Conservation (phyloP, 768 basidiomycete genomes). For the Boletellus sp. region DNA sequence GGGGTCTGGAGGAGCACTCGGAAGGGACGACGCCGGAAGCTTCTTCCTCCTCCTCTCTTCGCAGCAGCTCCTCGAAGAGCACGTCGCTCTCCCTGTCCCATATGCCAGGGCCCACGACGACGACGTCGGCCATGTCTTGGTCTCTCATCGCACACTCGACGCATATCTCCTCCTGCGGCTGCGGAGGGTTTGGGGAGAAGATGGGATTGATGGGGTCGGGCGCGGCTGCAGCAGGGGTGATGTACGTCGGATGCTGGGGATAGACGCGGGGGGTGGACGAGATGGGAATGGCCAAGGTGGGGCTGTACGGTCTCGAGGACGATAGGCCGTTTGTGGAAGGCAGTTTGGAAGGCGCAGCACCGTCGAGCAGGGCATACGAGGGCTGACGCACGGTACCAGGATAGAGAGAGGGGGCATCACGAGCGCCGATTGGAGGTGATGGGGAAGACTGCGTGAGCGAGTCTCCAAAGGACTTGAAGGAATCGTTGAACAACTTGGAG, state of each 20-base stretch:
- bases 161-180: slow-evolving; percentile 77
- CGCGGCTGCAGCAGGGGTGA: slow-evolving; percentile 50
- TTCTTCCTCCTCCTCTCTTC: slow-evolving; percentile 70
- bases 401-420: slow-evolving; percentile 33
- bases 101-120: slow-evolving; percentile 77
- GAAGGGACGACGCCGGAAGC: slow-evolving; percentile 42
- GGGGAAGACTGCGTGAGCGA: slow-evolving; percentile 21
- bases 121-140: slow-evolving; percentile 95
- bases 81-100: slow-evolving; percentile 93
- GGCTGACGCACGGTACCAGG: slow-evolving; percentile 47
- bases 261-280: slow-evolving; percentile 64
- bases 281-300: slow-evolving; percentile 45
- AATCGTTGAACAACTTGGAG: slow-evolving; percentile 27
- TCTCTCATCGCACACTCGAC: slow-evolving; percentile 99
- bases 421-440: slow-evolving; percentile 18
- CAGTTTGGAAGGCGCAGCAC: slow-evolving; percentile 30
- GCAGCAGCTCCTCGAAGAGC: slow-evolving; percentile 70
- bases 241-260: slow-evolving; percentile 74
- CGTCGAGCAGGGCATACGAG: slow-evolving; percentile 38
- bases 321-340: slow-evolving; percentile 56
- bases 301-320: slow-evolving; percentile 51
- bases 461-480: slow-evolving; percentile 32
- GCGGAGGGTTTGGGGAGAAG: slow-evolving; percentile 51
- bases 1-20: slow-evolving; percentile 56
- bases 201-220: slow-evolving; percentile 60